Evolutionary conservation across 2,329 filamentous ascomycete species (phyloP), one percentile per base, ranked within the genome.

Genomic region (Penicillium sp.): DNA sequence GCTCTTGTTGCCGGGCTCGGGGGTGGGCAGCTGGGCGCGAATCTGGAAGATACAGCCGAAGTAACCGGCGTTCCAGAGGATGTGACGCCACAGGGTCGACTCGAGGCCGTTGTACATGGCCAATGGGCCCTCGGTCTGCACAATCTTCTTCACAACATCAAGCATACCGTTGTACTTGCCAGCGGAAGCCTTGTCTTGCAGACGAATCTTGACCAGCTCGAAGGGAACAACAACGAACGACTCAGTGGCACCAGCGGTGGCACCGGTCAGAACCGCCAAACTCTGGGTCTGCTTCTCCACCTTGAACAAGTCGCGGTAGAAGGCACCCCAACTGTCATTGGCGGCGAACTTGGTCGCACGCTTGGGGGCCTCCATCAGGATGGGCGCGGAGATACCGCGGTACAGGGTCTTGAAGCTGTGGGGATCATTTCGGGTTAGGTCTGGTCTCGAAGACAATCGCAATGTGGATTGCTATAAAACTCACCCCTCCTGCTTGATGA

Each of bases 11-110:
- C 76, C 76, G 14, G 74, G 71, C 55, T 89, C 85, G n/a, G 89
- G 87, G 72, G 86, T 84, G 60, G 95, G 95, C 47, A 99, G 79
- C 65, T 97, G 81, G 59, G 86, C 84, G 73, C 93, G 90, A 61
- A 98, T 91, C 79, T 99, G 95, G 87, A 96, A 96, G 75, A 99
- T 99, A 78, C 92, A 96, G 71, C 95, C 95, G 76, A 99, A 99
- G 84, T 96, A 97, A 57, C 93, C 93, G 14, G 90, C 87, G 78
- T 97, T 97, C 93, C 93, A 97, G 59, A 92, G 81, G 55, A 92
- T 87, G 78, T 99, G 95, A 62, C 95, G 88, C 95, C 95, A 99
- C 80, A 98, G 81, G 55, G 95, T 99, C 60, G 90, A 93, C 81
- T 99, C 95, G 48, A 99, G 87, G 56, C 95, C 95, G 77, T 98